Evolutionary conservation across 2,329 filamentous ascomycete genomes (phyloP), one percentile per base, ranked within the genome.

Genomic region (Sclerotinia sclerotiorum): DNA sequence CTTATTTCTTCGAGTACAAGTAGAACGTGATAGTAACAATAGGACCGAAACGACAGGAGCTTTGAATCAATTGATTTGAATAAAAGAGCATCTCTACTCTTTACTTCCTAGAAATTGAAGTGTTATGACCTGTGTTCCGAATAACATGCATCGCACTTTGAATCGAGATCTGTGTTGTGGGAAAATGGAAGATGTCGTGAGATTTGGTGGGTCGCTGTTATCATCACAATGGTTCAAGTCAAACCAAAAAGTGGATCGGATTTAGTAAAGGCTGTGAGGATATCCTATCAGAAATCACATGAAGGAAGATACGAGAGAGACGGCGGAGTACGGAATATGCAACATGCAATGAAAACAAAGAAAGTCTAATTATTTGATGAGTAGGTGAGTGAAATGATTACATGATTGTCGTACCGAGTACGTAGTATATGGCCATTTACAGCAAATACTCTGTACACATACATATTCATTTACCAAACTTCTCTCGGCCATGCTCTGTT

Each of bases 161-260:
- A 44, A 44, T 29, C 39, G 39, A 46, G 56, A 58, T 58, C 7
- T 19, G 35, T 19, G 15, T 27, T 19, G 35, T 35, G 27, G 19
- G 24, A 57, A 52, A 51, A 46, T 46, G 19, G 24, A 57, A 52
- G 63, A 46, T 46, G 46, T 65, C 39, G 63, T 65, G 51, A 65
- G 51, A 48, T 32, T 44, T 32, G 21, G 27, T 19, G 35, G 35
- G 35, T 35, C 35, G 8, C 35, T 35, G 35, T 55, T 55, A 55
- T 55, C 52, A 24, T 55, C 27, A 32, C 27, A 55, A 55, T 55
- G 27, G 52, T 32, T 27, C 15, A 21, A 32, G 7, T 35, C 32
- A 35, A 35, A 8, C 2, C 3, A 55, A 32, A 32, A 55, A 29
- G 52, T 55, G 52, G 52, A 55, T 55, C 51, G 5, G 3, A 32